Evolutionary conservation across 148 eudicot species (phyloP), one percentile per base, ranked within the genome.

Genomic region (Diospyros lotus): DNA sequence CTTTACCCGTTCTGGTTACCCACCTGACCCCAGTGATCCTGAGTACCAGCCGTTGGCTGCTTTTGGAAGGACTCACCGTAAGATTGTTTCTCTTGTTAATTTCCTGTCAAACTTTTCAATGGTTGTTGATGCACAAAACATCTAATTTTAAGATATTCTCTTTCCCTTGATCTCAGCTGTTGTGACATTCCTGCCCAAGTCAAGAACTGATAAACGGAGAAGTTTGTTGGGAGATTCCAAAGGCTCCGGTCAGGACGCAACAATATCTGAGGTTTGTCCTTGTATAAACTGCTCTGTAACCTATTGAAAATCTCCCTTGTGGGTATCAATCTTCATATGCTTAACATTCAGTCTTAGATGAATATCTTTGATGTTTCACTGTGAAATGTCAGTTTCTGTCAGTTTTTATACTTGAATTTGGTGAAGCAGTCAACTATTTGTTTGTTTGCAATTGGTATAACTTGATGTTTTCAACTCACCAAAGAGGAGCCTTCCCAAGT

Each of bases 1-100:
- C 85, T 95, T 95, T 86, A 91, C 99, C 17, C 92, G 91, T 18
- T 93, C 99, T 71, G 99, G 97, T 64, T 95, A 84, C 80, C 84
- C 94, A 15, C 82, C 94, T 48, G 97, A 95, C 84, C 99, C 99
- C 43, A 95, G 52, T 74, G 97, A 95, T 77, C 97, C 99, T 2
- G 97, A 92, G 83, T 93, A 86, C 75, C 87, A 93, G 69, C 92
- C 94, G 17, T 75, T 88, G 83, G 87, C 97, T 78, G 79, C 94
- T 56, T 95, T 95, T 82, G 99, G 99, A 78, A 87, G 82, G 80
- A 89, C 86, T 64, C 78, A 89, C 50, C 77, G 99, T 95, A 82
- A 88, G 97, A 68, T 55, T 55, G 50, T 73, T 45, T 76, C 12
- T 65, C 9, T 50, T 38, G 56, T 68, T 15, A 28, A 42, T 64